Evolutionary conservation across 2,329 filamentous ascomycete species (phyloP), one percentile per base, ranked within the genome.

Genomic region (Alternaria infectoria): DNA sequence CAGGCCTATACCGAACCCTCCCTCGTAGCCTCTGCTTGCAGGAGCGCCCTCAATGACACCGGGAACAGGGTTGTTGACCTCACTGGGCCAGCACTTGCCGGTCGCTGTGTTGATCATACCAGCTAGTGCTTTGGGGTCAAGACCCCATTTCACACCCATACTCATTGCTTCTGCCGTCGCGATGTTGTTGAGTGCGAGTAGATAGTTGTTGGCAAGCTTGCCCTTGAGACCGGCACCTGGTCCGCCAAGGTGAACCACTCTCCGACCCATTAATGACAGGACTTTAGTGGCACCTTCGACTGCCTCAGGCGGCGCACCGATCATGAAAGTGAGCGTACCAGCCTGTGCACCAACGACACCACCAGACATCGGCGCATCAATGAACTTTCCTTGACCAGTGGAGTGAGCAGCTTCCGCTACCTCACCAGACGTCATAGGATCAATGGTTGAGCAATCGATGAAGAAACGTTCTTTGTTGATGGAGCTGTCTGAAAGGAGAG

Each of bases 151-250:
- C 40, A 89, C 83, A 5, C 88, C 88, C 76, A 90, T 84, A 64
- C 88, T 89, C 88, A 90, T 89, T 7, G 88, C 88, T 74, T 90
- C 88, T 4, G 87, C 87, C 0, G 87, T 88, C 3, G 88, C 88
- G 62, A 90, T 93, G 81, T 99, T 99, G 84, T 93, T 96, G 71
- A 98, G 89, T 5, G 94, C 95, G 4, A 99, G 85, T 26, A 98
- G 88, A 79, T 99, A 99, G 81, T 99, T 99, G 83, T 99, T 99
- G 57, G 95, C 94, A 30, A 99, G 86, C 82, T 99, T 99, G 43
- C 92, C 96, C 11, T 93, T 92, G 1, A 99, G 86, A 0, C 96
- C 96, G 3, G 92, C 88, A 11, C 93, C 94, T 69, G 96, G 93
- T 1, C 85, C 85, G 5, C 96, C 96, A 73, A 97, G 91, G 78